phyloP scores from a whole-genome alignment of 257 asterid genomes.

The Capsicum pubescens region DNA sequence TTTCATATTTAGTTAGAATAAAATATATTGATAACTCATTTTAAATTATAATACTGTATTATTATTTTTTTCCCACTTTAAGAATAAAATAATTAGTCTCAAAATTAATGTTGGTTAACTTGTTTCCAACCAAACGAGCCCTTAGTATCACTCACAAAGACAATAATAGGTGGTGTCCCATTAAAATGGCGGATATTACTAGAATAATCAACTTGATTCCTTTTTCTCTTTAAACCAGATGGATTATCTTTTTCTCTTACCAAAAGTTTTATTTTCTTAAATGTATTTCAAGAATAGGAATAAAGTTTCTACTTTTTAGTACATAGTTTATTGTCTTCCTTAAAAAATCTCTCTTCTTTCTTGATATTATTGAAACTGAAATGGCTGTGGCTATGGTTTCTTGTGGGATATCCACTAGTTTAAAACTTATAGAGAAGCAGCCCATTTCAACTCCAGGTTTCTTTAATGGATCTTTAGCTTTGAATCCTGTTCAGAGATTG shows the following conservation, averaged over 20 bases:
- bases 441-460: constrained; percentile 48
- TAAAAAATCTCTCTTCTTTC: background rate
- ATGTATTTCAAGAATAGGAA: background rate
- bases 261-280: constrained; percentile 34
- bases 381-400: constrained; percentile 93
- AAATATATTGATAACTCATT: too few species aligned
- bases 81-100: too few species aligned
- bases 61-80: too few species aligned
- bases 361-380: constrained; percentile 27
- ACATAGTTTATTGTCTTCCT: background rate
- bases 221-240: background rate
- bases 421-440: constrained; percentile 63
- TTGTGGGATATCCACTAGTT: constrained; percentile 48
- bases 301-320: background rate
- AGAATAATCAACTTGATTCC: constrained; percentile 38
- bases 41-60: too few species aligned
- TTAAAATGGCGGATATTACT: constrained; percentile 67
- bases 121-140: too few species aligned
- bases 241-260: constrained; percentile 26
- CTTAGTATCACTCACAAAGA: background rate
- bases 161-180: constrained; percentile 28
- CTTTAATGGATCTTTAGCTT: constrained; percentile 47
- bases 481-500: constrained; percentile 59
- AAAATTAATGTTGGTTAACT: too few species aligned
- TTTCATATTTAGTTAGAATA: too few species aligned